Evolutionary conservation across 2,329 filamentous ascomycete genomes (phyloP), one percentile per base, ranked within the genome.

Genomic region (Cladosporium oxysporum): DNA sequence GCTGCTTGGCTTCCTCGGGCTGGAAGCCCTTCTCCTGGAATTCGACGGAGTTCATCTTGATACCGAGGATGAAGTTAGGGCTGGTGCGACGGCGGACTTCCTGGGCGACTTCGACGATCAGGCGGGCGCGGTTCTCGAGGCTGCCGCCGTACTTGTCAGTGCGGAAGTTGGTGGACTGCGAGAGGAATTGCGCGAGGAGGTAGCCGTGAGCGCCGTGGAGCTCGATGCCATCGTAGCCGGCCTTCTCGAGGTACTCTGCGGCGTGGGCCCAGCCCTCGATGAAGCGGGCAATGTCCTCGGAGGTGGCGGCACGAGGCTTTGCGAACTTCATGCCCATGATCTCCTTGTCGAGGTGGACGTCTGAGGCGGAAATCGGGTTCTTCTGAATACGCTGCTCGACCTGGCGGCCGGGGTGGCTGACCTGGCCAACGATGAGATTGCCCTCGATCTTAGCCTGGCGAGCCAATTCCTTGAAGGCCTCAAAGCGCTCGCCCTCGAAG

Each of bases 321-420:
- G 77, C 83, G 67, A 86, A 87, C 0, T 74, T 79, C 80, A 83
- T 75, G 67, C 82, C 82, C 79, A 83, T 81, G 35, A 75, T 61
- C 21, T 76, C 69, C 6, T 76, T 77, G 68, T 79, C 74, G 23
- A 84, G 74, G 65, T 83, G 80, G 28, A 84, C 78, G 66, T 82
- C 83, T 18, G 80, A 83, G 1, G 85, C 84, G 2, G 80, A 83
- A 33, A 87, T 77, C 0, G 84, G 83, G 69, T 84, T 71, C 66
- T 78, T 75, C 66, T 86, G 81, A 47, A 87, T 78, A n/a, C 67
- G 69, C 35, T 71, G 71, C 14, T 76, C 70, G 12, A 81, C 81
- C 73, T 90, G 87, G 0, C 87, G 80, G 14, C 88, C 88, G 0
- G 88, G 86, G 73, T 90, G 88, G 66, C 81, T 84, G 66, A 90